Evolutionary conservation across 2,329 filamentous ascomycete species (phyloP), one percentile per base, ranked within the genome.

Genomic region (Ceratocystis papillata): DNA sequence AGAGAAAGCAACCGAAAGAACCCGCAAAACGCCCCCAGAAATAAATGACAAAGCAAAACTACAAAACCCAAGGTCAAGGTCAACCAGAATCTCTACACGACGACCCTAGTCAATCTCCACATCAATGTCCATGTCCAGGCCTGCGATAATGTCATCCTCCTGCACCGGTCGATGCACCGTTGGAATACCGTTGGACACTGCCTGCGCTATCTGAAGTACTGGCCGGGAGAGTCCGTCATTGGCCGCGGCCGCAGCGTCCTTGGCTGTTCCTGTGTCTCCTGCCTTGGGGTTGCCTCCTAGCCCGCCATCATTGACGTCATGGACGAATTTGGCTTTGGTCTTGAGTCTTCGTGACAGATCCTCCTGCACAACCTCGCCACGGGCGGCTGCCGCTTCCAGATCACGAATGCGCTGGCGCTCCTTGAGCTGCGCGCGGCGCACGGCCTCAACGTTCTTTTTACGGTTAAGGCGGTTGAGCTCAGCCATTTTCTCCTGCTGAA

Each of bases 91-190:
- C 17, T 10, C 12, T 37, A 17, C 55, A n/a, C 5, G 17, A 37
- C 12, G 55, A 37, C 17, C 25, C 17, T 59, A 59, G 15, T 59
- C 28, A 20, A 67, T 63, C 8, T 96, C 91, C 71, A 96, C 86
- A 71, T 97, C 93, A 73, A 97, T 90, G 33, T 90, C 93, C 71
- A 97, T 77, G 74, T 97, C 94, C 78, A 97, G 79, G 30, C 86
- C 83, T 1, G 88, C 91, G 75, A 97, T 93, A 66, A 96, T 88
- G 73, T 97, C 94, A 73, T 97, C 94, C 69, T 96, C 92, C 79
- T 88, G 87, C 67, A 91, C 83, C 37, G 87, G 86, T 76, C 89
- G 86, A 72, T 93, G 89, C 62, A 90, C 88, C 12, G 85, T 85
- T 2, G 84, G 81, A 68, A 86, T 75, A 12, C 82, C 82, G 6